Evolutionary conservation across 73 alveolate genomes (phyloP), one percentile per base, ranked within the genome.

Genomic region (Paraurostyla sp.): DNA sequence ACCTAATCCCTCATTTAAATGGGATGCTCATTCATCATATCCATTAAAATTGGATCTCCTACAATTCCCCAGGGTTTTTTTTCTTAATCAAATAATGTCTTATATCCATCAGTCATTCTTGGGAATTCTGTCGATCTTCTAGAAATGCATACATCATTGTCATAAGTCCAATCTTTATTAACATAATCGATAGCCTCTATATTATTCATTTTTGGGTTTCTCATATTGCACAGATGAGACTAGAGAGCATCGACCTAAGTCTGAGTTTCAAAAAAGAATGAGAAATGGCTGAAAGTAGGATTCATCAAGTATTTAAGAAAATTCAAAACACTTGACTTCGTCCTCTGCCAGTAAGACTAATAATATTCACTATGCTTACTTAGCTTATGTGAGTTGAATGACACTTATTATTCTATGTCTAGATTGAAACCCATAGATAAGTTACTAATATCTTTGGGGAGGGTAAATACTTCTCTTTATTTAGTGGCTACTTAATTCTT

Each of bases 11-110:
- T 76, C 4, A 32, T n/a, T 9, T 33, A 85, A 2, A 48, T 38
- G 16, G 90, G 75, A 9, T 54, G 52, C 32, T 76, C 86, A 42
- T 23, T 46, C n/a, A n/a, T n/a, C 50, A 83, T 29, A 62, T 88
- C 82, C 16, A 78, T 57, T 22, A 57, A 25, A n/a, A 27, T 41
- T n/a, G 94, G 94, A 49, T 51, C 76, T 13, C 52, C 59, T 13
- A 35, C 0, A 22, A 59, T 11, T 7, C 94, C 94, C 94, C 94
- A 88, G 11, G 94, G 94, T 46, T 88, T 88, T 23, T n/a, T n/a
- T n/a, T 88, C 75, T 57, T 51, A 32, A 27, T 65, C 60, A 75
- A 71, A 40, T 15, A 78, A 29, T 29, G 49, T 30, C 0, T 42
- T 51, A 60, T 52, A 88, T 0, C 29, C 51, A 0, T 0, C 15